Conservation (phyloP, 2,329 filamentous ascomycete genomes). For the Akanthomyces lecanii region DNA sequence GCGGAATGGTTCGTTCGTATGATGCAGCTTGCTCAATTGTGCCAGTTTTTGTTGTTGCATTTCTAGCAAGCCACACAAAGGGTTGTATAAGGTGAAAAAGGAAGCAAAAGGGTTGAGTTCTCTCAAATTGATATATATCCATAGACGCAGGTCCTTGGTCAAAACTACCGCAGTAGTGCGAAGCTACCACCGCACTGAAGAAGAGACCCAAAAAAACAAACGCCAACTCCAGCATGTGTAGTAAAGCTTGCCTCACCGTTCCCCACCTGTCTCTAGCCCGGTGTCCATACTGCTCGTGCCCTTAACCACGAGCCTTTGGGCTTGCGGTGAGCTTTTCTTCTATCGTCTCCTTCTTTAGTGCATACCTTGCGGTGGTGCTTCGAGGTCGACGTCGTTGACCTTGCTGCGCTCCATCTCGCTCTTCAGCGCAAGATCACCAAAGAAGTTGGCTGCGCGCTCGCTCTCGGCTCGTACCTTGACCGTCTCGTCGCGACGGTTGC, state of each 20-base stretch:
- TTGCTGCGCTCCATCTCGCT: constrained; percentile 48
- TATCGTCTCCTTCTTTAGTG: not conserved
- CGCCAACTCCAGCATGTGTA: constrained; percentile 12
- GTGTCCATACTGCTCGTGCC: not conserved
- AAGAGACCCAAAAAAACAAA: constrained; percentile 3
- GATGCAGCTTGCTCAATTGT: not conserved
- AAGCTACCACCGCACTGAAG: not conserved
- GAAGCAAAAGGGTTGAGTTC: not conserved
- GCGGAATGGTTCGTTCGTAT: constrained; percentile 10
- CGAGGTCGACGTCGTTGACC: constrained; percentile 52
- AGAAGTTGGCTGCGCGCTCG: constrained; percentile 85
- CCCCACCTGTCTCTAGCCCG: not conserved
- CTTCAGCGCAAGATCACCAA: constrained; percentile 73
- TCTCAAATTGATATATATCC: not conserved
- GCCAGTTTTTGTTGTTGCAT: not conserved
- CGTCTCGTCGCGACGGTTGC: constrained; percentile 73
- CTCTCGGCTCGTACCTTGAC: constrained; percentile 77
- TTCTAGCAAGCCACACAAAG: not conserved
- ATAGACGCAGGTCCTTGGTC: not conserved
- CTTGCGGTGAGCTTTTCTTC: not conserved
- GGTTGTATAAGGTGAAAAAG: not conserved
- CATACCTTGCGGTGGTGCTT: constrained; percentile 43
- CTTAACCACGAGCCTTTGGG: not conserved
- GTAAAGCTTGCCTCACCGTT: not conserved
- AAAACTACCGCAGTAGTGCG: not conserved